Evolutionary conservation across 2,329 filamentous ascomycete species (phyloP), one percentile per base, ranked within the genome.

Genomic region (Aureobasidium sp.): DNA sequence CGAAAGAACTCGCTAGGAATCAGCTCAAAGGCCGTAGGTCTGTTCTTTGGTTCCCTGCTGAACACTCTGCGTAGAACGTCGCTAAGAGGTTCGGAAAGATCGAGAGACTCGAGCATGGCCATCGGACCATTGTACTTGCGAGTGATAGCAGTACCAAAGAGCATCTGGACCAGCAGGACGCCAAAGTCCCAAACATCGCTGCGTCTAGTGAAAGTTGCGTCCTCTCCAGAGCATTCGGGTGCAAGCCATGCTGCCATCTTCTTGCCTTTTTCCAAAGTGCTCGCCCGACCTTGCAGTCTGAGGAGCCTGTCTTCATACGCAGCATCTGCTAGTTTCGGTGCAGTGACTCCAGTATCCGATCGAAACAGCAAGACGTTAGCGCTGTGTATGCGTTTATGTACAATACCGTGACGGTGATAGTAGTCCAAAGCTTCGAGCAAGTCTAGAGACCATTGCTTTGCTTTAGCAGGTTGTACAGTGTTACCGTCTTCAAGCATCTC

Each of bases 101-200:
- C 82, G 37, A 92, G 76, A 0, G 85, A 85, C 14, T 87, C 85
- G 71, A 90, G 86, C 57, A 96, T 76, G 45, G 85, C 84, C 62
- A 83, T 84, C 1, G 93, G 92, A 0, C 91, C 95, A 17, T 87
- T 86, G 73, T 94, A 93, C 63, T 87, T 88, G 63, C 87, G 82
- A 20, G 88, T 80, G 7, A 91, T 84, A 66, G 91, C 85, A 37
- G 91, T 80, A 2, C 94, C 94, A 72, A 97, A 93, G 3, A 94
- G 83, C 91, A 97, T 97, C 72, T 99, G 93, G 42, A 96, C 75
- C 68, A 97, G 89, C 5, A 97, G 84, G 34, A 97, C 85, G 5
- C 94, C 94, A 69, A 99, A 86, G 67, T 97, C 90, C 94, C 94
- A 99, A 9, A 97, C 84, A 72, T 97, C 94, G 0, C 91, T 90